Evolutionary conservation across 2,329 filamentous ascomycete species (phyloP).

Genomic region (Trichoderma koningii): DNA sequence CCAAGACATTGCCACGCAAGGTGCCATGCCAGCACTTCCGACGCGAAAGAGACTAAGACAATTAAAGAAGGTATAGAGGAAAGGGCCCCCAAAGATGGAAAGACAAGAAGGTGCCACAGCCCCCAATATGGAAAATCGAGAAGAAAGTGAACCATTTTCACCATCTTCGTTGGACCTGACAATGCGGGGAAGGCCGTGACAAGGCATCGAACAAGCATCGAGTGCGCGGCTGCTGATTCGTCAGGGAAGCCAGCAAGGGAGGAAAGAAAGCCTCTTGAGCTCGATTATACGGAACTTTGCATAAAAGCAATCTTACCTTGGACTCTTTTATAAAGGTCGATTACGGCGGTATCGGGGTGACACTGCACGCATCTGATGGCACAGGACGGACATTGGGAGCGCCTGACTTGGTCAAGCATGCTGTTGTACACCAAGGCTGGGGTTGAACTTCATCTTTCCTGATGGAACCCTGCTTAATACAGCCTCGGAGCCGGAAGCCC

Average conservation of each 20-base stretch:
- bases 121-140: not conserved
- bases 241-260: not conserved
- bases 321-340: no score
- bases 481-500: no score
- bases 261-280: not conserved
- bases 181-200: constrained; percentile 27
- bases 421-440: no score
- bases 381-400: no score
- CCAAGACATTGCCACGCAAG: constrained; percentile 4
- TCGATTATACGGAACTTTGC: no score
- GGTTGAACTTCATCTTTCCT: no score
- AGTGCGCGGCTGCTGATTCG: constrained; percentile 15
- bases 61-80: not conserved
- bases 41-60: not conserved
- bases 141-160: not conserved
- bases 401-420: no score
- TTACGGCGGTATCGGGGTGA: no score
- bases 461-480: no score
- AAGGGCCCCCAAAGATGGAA: not conserved
- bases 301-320: no score
- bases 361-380: no score
- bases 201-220: constrained; percentile 28
- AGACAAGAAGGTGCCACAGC: not conserved
- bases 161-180: not conserved
- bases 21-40: not conserved